phyloP scores from a whole-genome alignment of 2,329 filamentous ascomycete species.

The Celoporthe dispersa region DNA sequence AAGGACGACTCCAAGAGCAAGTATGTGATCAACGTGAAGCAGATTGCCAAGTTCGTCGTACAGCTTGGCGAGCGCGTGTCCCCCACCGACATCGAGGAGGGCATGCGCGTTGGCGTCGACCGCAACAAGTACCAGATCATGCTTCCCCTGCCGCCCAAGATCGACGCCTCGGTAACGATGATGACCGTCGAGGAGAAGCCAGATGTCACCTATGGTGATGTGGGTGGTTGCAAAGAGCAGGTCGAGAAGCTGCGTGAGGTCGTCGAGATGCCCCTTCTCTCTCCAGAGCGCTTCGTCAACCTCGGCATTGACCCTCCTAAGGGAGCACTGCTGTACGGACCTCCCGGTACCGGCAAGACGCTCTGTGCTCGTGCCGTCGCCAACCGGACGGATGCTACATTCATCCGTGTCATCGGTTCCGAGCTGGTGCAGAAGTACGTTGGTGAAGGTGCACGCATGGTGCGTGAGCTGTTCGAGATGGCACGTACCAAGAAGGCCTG shows the following conservation, averaged over 20 bases:
- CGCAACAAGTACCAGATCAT: slow-evolving; percentile 99
- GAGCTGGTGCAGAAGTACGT: slow-evolving; percentile 99
- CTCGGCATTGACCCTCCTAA: slow-evolving; percentile 99
- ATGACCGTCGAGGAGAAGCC: slow-evolving; percentile 99
- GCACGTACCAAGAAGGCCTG: slow-evolving; percentile 98
- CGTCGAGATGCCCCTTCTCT: slow-evolving; percentile 96
- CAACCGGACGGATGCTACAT: slow-evolving; percentile 97
- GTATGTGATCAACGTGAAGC: slow-evolving; percentile 99
- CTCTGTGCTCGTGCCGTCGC: slow-evolving; percentile 96
- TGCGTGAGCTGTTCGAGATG: slow-evolving; percentile 99
- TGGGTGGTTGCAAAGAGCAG: slow-evolving; percentile 98
- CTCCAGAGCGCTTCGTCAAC: slow-evolving; percentile 95
- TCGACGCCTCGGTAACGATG: slow-evolving; percentile 99
- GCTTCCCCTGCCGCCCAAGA: slow-evolving; percentile 93
- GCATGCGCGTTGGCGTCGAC: slow-evolving; percentile 98
- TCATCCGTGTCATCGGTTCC: slow-evolving; percentile 97
- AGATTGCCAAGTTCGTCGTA: slow-evolving; percentile 99
- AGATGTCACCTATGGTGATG: slow-evolving; percentile 97
- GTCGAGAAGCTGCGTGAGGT: slow-evolving; percentile 99
- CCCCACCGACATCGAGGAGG: slow-evolving; percentile 98
- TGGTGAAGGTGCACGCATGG: slow-evolving; percentile 97
- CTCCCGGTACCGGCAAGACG: slow-evolving; percentile 98
- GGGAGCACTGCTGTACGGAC: slow-evolving; percentile 93
- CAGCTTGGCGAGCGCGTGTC: slow-evolving; percentile 96
- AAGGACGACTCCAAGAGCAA: slow-evolving; percentile 98